These are phyloP conservation scores for Huntiella bhutanensis DNA, from an alignment of 2,329 filamentous ascomycete genomes.

Conservation along the genomic window DNA sequence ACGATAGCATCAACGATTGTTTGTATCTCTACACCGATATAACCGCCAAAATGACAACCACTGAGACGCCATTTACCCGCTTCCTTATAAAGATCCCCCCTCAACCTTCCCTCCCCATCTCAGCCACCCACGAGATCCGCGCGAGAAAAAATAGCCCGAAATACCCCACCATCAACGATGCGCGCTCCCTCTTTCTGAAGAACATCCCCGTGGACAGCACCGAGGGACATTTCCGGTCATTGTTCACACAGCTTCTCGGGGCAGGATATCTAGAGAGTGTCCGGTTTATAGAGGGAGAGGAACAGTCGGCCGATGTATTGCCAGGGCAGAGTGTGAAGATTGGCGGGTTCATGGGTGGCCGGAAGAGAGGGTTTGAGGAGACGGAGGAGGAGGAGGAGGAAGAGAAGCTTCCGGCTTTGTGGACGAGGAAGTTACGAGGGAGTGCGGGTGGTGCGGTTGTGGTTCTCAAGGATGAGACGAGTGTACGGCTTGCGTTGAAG, in stretches of 20 bases:
- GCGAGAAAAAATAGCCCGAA: slow-evolving; percentile 68
- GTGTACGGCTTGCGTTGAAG: slow-evolving; percentile 58
- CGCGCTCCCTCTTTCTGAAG: slow-evolving; percentile 72
- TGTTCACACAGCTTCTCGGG: slow-evolving; percentile 59
- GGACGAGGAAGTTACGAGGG: slow-evolving; percentile 49
- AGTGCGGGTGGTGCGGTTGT: slow-evolving; percentile 68
- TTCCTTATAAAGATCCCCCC: slow-evolving; percentile 50
- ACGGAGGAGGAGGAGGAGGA: slow-evolving; percentile 37
- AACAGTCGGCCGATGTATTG: slow-evolving; percentile 19
- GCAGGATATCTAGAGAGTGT: slow-evolving; percentile 62
- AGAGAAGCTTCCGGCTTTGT: slow-evolving; percentile 47
- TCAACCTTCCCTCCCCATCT: slow-evolving; percentile 39
- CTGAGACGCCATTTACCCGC: slow-evolving; percentile 39
- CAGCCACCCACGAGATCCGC: slow-evolving; percentile 61
- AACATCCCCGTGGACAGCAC: slow-evolving; percentile 78
- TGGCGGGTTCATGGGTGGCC: slow-evolving; percentile 28
- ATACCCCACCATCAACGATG: slow-evolving; percentile 51
- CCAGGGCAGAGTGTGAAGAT: slow-evolving; percentile 22
- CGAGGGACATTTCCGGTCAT: slow-evolving; percentile 50
- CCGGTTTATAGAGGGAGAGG: slow-evolving; percentile 47
- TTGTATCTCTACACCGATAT: neutral
- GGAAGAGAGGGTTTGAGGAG: slow-evolving; percentile 33
- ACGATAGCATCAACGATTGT: neutral
- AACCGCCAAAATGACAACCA: slow-evolving; percentile 7
- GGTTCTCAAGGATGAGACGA: slow-evolving; percentile 65